Percentiles rank a stretch among this genome's conserved stretches.
Evolutionary conservation across 352 stramenopile genomes (phyloP).

Genomic region (Phytopythium vexans): DNA sequence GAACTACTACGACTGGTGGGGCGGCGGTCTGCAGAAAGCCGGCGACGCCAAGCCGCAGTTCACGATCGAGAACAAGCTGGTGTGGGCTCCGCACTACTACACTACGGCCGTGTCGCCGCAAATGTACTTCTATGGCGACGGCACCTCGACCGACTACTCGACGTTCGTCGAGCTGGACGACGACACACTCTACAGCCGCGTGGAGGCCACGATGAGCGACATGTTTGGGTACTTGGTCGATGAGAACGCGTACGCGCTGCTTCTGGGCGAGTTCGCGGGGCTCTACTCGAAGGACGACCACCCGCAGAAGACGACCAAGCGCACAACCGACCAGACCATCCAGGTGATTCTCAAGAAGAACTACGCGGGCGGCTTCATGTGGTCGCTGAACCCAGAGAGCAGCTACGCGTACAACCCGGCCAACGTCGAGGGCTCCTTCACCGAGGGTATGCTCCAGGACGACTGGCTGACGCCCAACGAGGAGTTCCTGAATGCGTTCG

Average conservation of each 20-base stretch:
- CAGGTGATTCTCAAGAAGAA: conserved; percentile 55
- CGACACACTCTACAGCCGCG: conserved; percentile 32
- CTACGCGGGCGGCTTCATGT: conserved; percentile 80
- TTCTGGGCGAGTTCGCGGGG: conserved; percentile 73
- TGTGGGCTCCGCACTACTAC: conserved; percentile 84
- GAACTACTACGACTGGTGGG: conserved; percentile 84
- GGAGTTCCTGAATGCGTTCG: conserved; percentile 64
- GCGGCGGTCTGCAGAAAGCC: conserved; percentile 64
- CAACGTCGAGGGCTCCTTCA: conserved; percentile 50
- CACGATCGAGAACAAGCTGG: conserved; percentile 65
- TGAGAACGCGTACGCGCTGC: conserved; percentile 42
- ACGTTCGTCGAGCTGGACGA: conserved; percentile 62
- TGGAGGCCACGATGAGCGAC: conserved; percentile 62
- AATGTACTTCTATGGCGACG: conserved; percentile 69
- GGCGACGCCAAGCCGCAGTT: conserved; percentile 41
- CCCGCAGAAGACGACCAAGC: conserved; percentile 65
- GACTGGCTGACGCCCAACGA: conserved; percentile 78
- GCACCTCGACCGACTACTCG: conserved; percentile 42
- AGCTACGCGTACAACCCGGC: conserved; percentile 76
- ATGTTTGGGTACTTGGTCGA: conserved; percentile 77
- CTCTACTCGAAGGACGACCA: conserved; percentile 70
- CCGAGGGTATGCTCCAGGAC: conserved; percentile 66
- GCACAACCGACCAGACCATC: conserved; percentile 70
- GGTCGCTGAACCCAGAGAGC: conserved; percentile 79
- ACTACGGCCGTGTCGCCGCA: conserved; percentile 72